Evolutionary conservation across 179 eudicot species (phyloP), one percentile per base, ranked within the genome.

Genomic region (Spinacia oleracea): DNA sequence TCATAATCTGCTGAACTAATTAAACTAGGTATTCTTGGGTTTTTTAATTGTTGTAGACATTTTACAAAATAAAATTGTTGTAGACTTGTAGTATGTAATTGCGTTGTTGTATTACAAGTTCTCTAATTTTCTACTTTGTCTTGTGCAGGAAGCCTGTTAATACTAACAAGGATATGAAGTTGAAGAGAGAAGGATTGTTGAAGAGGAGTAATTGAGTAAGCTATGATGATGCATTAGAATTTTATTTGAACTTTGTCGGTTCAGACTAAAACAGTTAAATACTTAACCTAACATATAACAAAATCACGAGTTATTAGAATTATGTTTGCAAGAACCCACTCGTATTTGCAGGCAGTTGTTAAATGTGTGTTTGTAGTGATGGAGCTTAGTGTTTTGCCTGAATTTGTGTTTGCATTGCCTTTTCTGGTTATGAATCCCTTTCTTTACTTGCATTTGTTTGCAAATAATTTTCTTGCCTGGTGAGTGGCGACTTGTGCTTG

Each of bases 161-260:
- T n/a, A n/a, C n/a, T 84, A 86, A 84, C 77, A 84, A 84, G 81
- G 89, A 86, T 82, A 84, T 84, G 29, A 86, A 86, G 86, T 86
- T 84, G 89, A 86, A 81, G 84, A 84, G 81, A 87, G 84, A 70
- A 82, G 77, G 59, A 80, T 86, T 21, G 84, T 9, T 3, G 85
- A 82, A 56, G 89, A 86, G 53, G n/a, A n/a, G n/a, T n/a, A n/a
- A n/a, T n/a, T n/a, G 86, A 83, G 21, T 86, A 59, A 81, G 62
- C 23, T 64, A n/a, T 71, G 58, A 34, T 23, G 62, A 38, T 21
- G 74, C 43, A 29, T 3, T 75, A 79, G 85, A n/a, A n/a, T n/a
- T n/a, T n/a, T n/a, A n/a, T n/a, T n/a, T n/a, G n/a, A n/a, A n/a
- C n/a, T n/a, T n/a, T n/a, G n/a, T n/a, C n/a, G n/a, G n/a, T n/a